Evolutionary conservation across 352 stramenopile species (phyloP).

Genomic region (Globisporangium spiculum): DNA sequence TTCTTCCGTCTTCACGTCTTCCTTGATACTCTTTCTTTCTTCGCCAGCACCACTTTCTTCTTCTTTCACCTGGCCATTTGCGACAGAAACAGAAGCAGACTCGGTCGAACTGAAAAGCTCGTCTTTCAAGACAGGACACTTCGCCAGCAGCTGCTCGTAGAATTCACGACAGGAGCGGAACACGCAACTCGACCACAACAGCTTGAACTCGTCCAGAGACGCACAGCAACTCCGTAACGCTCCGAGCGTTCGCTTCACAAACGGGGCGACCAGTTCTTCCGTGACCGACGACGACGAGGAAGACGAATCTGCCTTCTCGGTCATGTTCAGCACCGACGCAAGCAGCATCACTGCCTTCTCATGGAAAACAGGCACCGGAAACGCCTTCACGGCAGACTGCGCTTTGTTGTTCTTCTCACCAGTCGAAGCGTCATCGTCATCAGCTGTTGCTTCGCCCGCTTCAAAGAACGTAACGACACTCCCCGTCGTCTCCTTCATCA

Average conservation of each 20-base stretch:
- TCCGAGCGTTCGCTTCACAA: constrained; percentile 48
- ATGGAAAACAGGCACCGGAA: constrained; percentile 55
- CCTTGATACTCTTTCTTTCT: background rate
- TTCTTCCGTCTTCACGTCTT: background rate
- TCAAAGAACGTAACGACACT: constrained; percentile 37
- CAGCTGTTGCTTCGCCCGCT: constrained; percentile 19
- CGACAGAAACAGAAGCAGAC: background rate
- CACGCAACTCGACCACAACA: constrained; percentile 50
- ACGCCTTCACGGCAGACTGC: constrained; percentile 34
- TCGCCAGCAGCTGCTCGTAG: constrained; percentile 57
- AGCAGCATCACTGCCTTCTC: constrained; percentile 65
- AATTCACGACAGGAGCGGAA: constrained; percentile 54
- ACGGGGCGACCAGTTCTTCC: constrained; percentile 27
- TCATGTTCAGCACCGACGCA: constrained; percentile 31
- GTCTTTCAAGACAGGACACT: constrained; percentile 27
- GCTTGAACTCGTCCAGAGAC: constrained; percentile 58
- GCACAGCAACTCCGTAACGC: constrained; percentile 38
- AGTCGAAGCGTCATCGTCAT: constrained; percentile 21
- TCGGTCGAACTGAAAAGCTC: constrained; percentile 24
- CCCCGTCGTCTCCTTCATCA: constrained; percentile 25
- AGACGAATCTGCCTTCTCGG: constrained; percentile 39
- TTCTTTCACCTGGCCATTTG: background rate
- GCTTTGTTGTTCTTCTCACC: constrained; percentile 14
- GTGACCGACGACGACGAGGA: constrained; percentile 15
- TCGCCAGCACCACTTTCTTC: background rate